A percentile compares a stretch with the other conserved stretches of the same genome.
These are phyloP conservation scores for Anthostomella pinea DNA, from an alignment of 2,329 filamentous ascomycete species.

Conservation along the genomic window DNA sequence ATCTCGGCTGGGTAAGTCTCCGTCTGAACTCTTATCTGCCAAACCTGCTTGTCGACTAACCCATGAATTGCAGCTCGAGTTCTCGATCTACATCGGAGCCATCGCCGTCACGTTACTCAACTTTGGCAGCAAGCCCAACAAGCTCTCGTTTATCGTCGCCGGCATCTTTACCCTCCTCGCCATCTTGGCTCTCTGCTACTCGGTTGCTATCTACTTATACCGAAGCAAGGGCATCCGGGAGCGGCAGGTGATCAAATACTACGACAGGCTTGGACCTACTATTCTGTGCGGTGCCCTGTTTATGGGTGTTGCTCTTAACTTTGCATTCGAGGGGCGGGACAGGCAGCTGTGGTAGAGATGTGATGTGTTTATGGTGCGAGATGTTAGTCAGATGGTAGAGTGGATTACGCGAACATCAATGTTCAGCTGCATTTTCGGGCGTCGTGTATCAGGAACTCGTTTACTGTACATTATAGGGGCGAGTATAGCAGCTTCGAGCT, in stretches of 20 bases:
- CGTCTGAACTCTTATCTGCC: too few species aligned
- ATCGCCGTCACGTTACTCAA: slow-evolving; percentile 83
- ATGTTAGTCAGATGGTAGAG: too few species aligned
- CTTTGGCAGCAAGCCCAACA: slow-evolving; percentile 61
- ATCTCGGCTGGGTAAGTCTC: slow-evolving; percentile 86
- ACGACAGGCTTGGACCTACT: slow-evolving; percentile 84
- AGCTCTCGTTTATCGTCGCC: slow-evolving; percentile 63
- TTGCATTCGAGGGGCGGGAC: slow-evolving; percentile 70
- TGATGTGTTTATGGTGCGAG: too few species aligned
- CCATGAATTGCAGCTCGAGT: slow-evolving; percentile 69
- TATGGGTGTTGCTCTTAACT: slow-evolving; percentile 72
- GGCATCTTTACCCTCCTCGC: slow-evolving; percentile 82
- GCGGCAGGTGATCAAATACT: slow-evolving; percentile 82
- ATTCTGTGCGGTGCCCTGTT: slow-evolving; percentile 72
- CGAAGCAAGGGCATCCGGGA: slow-evolving; percentile 81
- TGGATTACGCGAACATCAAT: too few species aligned
- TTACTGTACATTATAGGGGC: too few species aligned
- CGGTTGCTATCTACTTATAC: slow-evolving; percentile 81
- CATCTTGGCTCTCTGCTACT: slow-evolving; percentile 75
- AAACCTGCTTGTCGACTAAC: neutral
- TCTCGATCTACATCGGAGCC: slow-evolving; percentile 88
- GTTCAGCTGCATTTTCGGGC: too few species aligned
- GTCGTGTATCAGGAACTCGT: too few species aligned
- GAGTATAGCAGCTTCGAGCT: too few species aligned
- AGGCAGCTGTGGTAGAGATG: slow-evolving; percentile 56